Base-by-base conservation (phyloP, 2,329 filamentous ascomycete species). In the Westerdykella aurantiaca region DNA sequence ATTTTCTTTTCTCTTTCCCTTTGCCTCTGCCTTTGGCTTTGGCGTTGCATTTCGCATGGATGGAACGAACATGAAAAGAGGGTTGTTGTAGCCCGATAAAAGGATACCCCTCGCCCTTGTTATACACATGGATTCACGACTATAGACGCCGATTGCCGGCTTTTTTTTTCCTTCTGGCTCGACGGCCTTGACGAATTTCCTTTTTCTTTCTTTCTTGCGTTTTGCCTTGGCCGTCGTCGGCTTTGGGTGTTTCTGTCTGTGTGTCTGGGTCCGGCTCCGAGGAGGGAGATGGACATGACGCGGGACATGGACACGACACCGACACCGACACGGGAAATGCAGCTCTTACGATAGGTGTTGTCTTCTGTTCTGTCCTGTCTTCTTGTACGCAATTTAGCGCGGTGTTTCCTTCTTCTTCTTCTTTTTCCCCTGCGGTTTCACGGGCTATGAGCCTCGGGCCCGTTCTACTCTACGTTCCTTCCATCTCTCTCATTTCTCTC, bases 71-170 rank as follows among this genome's bases (percentile, higher is more conserved):
- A 29, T 45, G 34, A 29, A 40, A 34, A 25, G 42, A 38, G 18
- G 18, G 18, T 21, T 43, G 52, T 42, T 49, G 39, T 49, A 53
- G 49, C 56, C 55, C 52, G 53, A 56, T 6, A 63, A 58, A 47
- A 58, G 53, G 60, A 65, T 64, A 65, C 61, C 61, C 60, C 51
- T 48, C n/a, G n/a, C n/a, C 7, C 18, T 3, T 4, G 6, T 21
- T 21, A 52, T 60, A 62, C 50, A 63, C 45, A 63, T 55, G 60
- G 61, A 50, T 59, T 65, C 55, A 65, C 58, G 61, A 65, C 50
- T 47, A 61, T 65, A 64, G 61, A 65, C 41, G 47, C 6, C 18
- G 54, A n/a, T n/a, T n/a, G 60, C 49, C 25, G 4, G 17, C 17
- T 13, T 3, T 12, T 9, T 12, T 6, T 21, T 6, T 3, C 33